Conservation (phyloP, 345 rosid genomes). For the Sonneratia alba region DNA sequence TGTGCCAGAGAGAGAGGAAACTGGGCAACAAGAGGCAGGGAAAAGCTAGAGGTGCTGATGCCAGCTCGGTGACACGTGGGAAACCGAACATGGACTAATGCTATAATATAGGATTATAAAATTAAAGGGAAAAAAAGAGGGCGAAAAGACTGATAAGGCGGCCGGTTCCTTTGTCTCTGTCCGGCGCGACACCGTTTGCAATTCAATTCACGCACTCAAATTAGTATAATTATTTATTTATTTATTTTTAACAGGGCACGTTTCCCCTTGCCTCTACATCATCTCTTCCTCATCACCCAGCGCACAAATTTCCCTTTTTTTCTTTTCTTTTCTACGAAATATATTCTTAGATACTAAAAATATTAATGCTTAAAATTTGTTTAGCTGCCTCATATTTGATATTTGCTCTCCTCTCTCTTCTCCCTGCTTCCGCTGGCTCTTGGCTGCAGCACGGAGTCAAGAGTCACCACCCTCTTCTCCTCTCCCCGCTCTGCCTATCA, state of each 20-base stretch:
- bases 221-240: background rate
- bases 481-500: background rate
- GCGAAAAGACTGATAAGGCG: background rate
- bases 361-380: background rate
- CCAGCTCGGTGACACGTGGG: constrained; percentile 2
- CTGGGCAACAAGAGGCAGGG: background rate
- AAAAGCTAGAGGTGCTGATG: background rate
- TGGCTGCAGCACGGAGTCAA: background rate
- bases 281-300: too few relatives aligned
- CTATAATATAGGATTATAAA: background rate
- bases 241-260: too few relatives aligned
- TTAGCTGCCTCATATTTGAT: background rate
- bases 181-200: too few relatives aligned
- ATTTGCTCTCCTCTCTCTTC: background rate
- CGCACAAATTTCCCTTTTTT: too few relatives aligned
- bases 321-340: too few relatives aligned
- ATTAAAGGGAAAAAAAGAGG: background rate
- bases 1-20: too few relatives aligned
- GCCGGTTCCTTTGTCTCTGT: background rate
- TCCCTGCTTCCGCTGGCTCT: background rate
- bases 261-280: too few relatives aligned
- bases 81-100: too few relatives aligned
- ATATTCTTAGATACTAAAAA: background rate
- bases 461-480: background rate
- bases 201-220: too few relatives aligned